phyloP scores from a whole-genome alignment of 345 rosid species.

The Acer campestre region DNA sequence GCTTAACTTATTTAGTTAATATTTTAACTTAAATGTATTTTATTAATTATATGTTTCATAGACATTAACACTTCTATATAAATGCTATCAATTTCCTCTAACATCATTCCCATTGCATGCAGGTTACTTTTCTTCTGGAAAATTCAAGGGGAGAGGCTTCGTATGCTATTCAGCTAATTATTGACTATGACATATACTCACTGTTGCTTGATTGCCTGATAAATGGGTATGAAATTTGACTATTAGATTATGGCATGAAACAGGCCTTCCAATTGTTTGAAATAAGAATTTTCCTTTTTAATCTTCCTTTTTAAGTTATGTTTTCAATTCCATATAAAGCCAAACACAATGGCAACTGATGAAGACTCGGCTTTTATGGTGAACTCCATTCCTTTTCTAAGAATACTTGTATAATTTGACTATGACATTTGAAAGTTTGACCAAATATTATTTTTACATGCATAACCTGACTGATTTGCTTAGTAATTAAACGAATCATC shows the following conservation, averaged over 20 bases:
- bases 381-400: neutral
- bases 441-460: neutral
- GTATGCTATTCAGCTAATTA: slow-evolving; percentile 53
- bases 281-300: neutral
- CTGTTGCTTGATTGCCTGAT: slow-evolving; percentile 72
- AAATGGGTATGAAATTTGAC: slow-evolving; percentile 52
- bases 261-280: neutral
- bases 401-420: neutral
- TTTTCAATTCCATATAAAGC: neutral
- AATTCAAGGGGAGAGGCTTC: slow-evolving; percentile 39
- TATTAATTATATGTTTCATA: neutral
- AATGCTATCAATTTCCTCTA: neutral
- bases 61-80: neutral
- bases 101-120: slow-evolving; percentile 20
- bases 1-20: slow-evolving; percentile 1
- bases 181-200: slow-evolving; percentile 61
- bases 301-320: neutral
- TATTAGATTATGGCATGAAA: neutral
- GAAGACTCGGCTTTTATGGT: neutral
- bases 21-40: neutral
- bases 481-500: neutral
- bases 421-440: neutral
- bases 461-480: neutral
- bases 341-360: neutral
- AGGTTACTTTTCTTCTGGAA: slow-evolving; percentile 73